Percentiles rank a stretch among this genome's conserved stretches.
These are phyloP conservation scores for Rugonectria rugulosa DNA, from an alignment of 2,329 filamentous ascomycete species.

Conservation along the genomic window DNA sequence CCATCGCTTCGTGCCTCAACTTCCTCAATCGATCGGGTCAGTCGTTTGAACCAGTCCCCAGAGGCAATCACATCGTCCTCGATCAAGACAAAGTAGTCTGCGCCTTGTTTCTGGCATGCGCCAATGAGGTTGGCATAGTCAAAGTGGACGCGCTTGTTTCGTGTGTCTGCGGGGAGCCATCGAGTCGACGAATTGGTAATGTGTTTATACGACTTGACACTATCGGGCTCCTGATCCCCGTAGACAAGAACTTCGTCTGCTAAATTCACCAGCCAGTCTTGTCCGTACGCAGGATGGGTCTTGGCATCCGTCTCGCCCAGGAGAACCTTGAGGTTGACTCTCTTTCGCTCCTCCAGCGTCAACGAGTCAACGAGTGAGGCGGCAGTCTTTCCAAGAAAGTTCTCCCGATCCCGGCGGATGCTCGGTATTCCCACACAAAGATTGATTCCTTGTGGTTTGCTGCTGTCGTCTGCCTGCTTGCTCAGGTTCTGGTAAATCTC, in stretches of 20 bases:
- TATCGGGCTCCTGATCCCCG: neutral
- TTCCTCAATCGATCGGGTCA: slow-evolving; percentile 29
- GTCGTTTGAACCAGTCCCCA: slow-evolving; percentile 39
- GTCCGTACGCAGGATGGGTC: slow-evolving; percentile 38
- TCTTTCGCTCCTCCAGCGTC: slow-evolving; percentile 34
- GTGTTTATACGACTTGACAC: slow-evolving; percentile 11
- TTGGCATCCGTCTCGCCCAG: slow-evolving; percentile 39
- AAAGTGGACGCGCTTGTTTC: slow-evolving; percentile 37
- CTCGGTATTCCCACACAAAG: slow-evolving; percentile 43
- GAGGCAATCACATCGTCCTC: slow-evolving; percentile 46
- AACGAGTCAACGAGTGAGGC: slow-evolving; percentile 42
- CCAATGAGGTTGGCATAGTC: slow-evolving; percentile 40
- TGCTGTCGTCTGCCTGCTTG: neutral
- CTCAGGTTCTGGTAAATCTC: slow-evolving; percentile 11
- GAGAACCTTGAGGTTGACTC: slow-evolving; percentile 39
- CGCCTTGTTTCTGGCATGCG: slow-evolving; percentile 31
- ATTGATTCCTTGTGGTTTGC: slow-evolving; percentile 7
- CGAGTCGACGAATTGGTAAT: slow-evolving; percentile 21
- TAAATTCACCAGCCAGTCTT: slow-evolving; percentile 40
- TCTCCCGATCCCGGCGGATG: slow-evolving; percentile 34
- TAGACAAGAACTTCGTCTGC: slow-evolving; percentile 43
- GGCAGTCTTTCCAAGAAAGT: slow-evolving; percentile 36
- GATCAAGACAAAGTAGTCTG: slow-evolving; percentile 41
- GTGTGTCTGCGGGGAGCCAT: slow-evolving; percentile 17
- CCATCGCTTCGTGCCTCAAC: slow-evolving; percentile 27